Conservation (phyloP, 768 basidiomycete genomes). For the Lactarius akahatsu region DNA sequence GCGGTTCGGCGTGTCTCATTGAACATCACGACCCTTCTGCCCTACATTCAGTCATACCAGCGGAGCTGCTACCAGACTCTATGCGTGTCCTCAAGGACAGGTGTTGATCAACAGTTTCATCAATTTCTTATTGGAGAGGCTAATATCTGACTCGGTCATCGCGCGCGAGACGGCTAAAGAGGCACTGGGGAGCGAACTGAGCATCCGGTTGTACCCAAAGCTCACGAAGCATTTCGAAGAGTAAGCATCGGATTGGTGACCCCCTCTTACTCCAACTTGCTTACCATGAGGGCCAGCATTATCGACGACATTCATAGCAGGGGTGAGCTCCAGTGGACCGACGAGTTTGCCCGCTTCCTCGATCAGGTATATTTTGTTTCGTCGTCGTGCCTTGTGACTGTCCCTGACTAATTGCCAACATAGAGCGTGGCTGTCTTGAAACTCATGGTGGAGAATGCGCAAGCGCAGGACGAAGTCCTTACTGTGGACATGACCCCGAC, state of each 20-base stretch:
- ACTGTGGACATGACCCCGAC: conserved; percentile 40
- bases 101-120: conserved; percentile 66
- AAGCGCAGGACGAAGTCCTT: conserved; percentile 57
- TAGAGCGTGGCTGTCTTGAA: conserved; percentile 73
- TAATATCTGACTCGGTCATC: conserved; percentile 60
- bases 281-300: conserved; percentile 40
- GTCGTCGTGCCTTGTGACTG: not conserved
- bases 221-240: conserved; percentile 71
- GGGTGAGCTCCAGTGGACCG: conserved; percentile 44
- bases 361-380: conserved; percentile 59
- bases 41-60: conserved; percentile 54
- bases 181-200: conserved; percentile 77
- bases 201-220: conserved; percentile 62
- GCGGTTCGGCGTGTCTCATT: conserved; percentile 63
- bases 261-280: not conserved
- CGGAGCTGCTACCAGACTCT: conserved; percentile 63
- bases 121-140: conserved; percentile 61
- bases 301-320: conserved; percentile 52
- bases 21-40: conserved; percentile 52
- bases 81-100: conserved; percentile 60
- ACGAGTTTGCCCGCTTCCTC: conserved; percentile 53
- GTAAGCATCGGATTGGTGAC: conserved; percentile 44
- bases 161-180: conserved; percentile 80
- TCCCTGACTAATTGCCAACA: conserved; percentile 1
- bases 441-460: conserved; percentile 71